Evolutionary conservation across 495 filamentous ascomycete species (phyloP), one percentile per base, ranked within the genome.

Genomic region (Physcia stellaris): DNA sequence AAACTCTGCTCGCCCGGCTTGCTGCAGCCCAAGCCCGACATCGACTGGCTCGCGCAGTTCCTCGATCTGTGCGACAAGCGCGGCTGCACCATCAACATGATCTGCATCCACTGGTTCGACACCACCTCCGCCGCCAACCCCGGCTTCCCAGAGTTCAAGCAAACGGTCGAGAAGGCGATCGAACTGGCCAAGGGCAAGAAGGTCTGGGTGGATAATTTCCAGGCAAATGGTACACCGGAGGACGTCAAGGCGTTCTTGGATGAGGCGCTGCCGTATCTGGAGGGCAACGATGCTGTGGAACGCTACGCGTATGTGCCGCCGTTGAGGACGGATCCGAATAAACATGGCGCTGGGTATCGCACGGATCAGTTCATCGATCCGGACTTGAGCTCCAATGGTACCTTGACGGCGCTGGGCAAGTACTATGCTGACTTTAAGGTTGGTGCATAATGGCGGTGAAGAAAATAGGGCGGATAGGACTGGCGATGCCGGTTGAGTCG

Each of bases 191-290:
- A 39, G 3, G 35, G 30, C 22, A 45, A 35, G 32, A 33, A 32
- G 2, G 39, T 49, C 13, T 49, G 47, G 47, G 21, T 49, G 11
- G 42, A 45, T 32, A 49, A 49, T n/a, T 49, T 49, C 35, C 20
- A 4, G 22, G 32, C 34, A 4, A 16, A 22, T 4, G 46, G 47
- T 11, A 16, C 22, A 6, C 11, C 11, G 1, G 59, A 57, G 10
- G 46, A 68, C 37, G 63, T 74, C 27, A 59, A 62, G 21, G 41
- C 53, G 6, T 84, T 85, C 66, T 23, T 49, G 12, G 27, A 39
- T 17, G 35, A 38, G 11, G 39, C 46, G 5, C 36, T 49, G 12
- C 47, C 47, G 34, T 35, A 34, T 20, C 24, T 49, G 29, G 47
- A 49, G 11, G 16, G 10, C 6, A 33, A 49, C 31, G 27, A 37